A percentile compares a stretch with the other conserved stretches of the same genome.
Evolutionary conservation across 345 rosid species (phyloP).

Genomic region (Punica granatum): DNA sequence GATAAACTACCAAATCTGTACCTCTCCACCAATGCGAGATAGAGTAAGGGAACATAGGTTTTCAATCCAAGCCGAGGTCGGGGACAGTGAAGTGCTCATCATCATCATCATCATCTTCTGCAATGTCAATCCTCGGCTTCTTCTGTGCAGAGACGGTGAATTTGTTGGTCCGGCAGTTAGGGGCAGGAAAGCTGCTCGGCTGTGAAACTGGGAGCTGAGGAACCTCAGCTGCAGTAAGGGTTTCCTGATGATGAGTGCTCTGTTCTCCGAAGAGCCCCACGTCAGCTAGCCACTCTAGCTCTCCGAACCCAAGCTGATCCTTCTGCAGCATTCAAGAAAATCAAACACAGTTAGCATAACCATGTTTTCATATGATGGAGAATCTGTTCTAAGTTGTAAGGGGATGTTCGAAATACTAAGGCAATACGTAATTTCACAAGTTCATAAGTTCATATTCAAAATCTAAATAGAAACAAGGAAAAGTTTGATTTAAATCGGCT

Average conservation of each 20-base stretch:
- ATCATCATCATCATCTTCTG: slow-evolving; percentile 43
- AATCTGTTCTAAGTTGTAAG: background rate
- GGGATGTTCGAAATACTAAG: too few species aligned
- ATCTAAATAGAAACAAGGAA: too few species aligned
- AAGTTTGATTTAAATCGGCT: too few species aligned
- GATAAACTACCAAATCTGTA: background rate
- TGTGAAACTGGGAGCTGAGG: slow-evolving; percentile 62
- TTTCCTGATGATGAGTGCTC: slow-evolving; percentile 32
- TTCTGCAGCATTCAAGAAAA: slow-evolving; percentile 34
- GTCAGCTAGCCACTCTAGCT: slow-evolving; percentile 79
- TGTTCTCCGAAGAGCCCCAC: slow-evolving; percentile 65
- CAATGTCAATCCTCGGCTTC: slow-evolving; percentile 65
- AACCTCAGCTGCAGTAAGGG: slow-evolving; percentile 75
- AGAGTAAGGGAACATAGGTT: background rate
- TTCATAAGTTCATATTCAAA: too few species aligned
- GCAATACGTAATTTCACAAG: too few species aligned
- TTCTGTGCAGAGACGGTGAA: slow-evolving; percentile 38
- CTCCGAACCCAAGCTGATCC: slow-evolving; percentile 69
- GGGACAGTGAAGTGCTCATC: slow-evolving; percentile 88
- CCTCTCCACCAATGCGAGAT: background rate
- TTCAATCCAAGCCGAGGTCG: slow-evolving; percentile 52
- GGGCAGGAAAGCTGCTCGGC: slow-evolving; percentile 23
- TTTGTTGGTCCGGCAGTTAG: slow-evolving; percentile 33
- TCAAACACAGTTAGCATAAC: background rate
- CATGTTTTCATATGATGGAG: background rate